Conservation (phyloP, 2,329 filamentous ascomycete species). For the Pyrenochaeta sp. region DNA sequence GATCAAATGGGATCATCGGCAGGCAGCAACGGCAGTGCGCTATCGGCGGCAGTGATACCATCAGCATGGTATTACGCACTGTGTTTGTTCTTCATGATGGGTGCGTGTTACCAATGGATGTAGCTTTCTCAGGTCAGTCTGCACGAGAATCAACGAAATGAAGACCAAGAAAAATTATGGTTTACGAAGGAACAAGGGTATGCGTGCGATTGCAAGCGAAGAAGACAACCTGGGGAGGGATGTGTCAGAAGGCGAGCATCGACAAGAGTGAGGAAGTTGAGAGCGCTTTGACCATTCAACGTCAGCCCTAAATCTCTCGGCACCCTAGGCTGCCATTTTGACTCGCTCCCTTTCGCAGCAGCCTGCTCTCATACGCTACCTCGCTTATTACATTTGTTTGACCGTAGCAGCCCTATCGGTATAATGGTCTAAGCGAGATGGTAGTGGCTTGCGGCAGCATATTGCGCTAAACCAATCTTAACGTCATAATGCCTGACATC, state of each 20-base stretch:
- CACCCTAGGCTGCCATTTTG: not conserved
- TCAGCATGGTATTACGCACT: conserved; percentile 2
- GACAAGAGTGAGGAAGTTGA: not conserved
- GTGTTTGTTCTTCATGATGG: not conserved
- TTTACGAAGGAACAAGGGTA: not conserved
- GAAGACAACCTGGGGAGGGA: no score
- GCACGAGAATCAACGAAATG: not conserved
- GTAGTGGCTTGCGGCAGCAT: no score
- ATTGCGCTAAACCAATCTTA: no score
- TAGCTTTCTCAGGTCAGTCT: not conserved
- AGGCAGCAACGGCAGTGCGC: conserved; percentile 6
- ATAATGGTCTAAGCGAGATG: no score
- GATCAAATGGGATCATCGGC: conserved; percentile 6
- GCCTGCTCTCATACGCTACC: not conserved
- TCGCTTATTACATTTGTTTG: no score
- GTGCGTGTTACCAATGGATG: not conserved
- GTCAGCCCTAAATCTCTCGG: conserved; percentile 16
- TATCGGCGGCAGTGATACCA: conserved; percentile 15
- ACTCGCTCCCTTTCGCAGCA: not conserved
- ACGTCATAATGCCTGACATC: no score
- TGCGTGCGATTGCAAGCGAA: not conserved
- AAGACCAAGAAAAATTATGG: not conserved
- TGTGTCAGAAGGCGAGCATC: not conserved
- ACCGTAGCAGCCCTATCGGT: no score
- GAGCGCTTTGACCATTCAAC: conserved; percentile 1